These are phyloP conservation scores for Calocybe cyanea DNA, from an alignment of 768 basidiomycete species.

Conservation along the genomic window DNA sequence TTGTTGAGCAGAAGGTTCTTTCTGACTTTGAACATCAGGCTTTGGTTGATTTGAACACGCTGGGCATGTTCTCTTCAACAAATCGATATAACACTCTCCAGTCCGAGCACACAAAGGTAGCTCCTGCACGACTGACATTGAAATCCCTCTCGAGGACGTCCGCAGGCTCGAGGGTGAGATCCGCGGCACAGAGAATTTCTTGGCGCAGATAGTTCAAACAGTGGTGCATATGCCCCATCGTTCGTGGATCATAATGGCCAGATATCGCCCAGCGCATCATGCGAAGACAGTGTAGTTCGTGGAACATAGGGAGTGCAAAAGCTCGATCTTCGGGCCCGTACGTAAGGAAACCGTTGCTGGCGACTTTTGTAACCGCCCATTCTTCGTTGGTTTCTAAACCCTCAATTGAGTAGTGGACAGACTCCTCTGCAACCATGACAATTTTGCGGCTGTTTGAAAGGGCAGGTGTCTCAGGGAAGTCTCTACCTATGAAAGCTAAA, in stretches of 20 bases:
- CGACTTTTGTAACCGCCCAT: conserved; percentile 5
- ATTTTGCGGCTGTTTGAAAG: neutral
- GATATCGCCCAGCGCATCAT: conserved; percentile 14
- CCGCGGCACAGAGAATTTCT: conserved; percentile 41
- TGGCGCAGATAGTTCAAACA: conserved; percentile 48
- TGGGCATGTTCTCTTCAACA: conserved; percentile 22
- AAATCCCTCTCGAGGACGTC: conserved; percentile 34
- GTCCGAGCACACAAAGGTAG: conserved; percentile 39
- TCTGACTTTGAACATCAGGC: neutral
- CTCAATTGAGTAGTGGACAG: conserved; percentile 1
- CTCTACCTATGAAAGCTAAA: conserved; percentile 10
- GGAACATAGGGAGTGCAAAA: conserved; percentile 38
- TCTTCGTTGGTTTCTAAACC: neutral
- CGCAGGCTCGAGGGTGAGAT: conserved; percentile 44
- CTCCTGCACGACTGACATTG: conserved; percentile 28
- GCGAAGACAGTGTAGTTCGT: conserved; percentile 45
- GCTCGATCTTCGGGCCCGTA: conserved; percentile 25
- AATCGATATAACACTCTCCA: conserved; percentile 32
- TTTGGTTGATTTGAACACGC: neutral
- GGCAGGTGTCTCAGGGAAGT: conserved; percentile 11
- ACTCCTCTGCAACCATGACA: conserved; percentile 5
- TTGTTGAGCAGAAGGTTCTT: neutral
- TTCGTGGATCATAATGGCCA: neutral
- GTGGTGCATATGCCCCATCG: conserved; percentile 32
- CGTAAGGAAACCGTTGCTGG: conserved; percentile 15